Percentiles rank a stretch among this genome's conserved stretches.
phyloP scores from a whole-genome alignment of 495 filamentous ascomycete genomes.

The Venustampulla echinocandica region DNA sequence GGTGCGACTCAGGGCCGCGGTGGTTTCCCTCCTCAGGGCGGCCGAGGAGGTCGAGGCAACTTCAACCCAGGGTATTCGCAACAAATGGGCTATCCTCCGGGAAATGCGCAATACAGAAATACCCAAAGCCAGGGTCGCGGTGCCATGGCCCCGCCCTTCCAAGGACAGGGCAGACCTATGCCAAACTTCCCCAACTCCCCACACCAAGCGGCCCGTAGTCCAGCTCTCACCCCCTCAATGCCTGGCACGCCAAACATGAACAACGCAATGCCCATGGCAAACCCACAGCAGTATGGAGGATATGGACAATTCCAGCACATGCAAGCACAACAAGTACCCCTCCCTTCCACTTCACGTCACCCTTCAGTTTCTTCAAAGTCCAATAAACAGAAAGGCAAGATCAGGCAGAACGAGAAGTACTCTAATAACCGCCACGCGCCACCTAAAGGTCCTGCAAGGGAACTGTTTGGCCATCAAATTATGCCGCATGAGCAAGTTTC shows the following conservation, averaged over 20 bases:
- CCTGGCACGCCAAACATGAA: conserved; percentile 63
- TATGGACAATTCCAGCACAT: conserved; percentile 49
- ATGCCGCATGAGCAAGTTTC: conserved; percentile 18
- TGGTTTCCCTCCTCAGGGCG: conserved; percentile 36
- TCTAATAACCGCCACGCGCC: too few relatives aligned
- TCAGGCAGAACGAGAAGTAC: conserved; percentile 39
- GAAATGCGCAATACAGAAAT: conserved; percentile 45
- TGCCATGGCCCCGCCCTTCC: conserved; percentile 59
- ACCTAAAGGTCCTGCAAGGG: conserved; percentile 20
- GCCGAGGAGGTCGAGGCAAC: conserved; percentile 59
- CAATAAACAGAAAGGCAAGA: conserved; percentile 18
- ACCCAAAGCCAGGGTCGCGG: conserved; percentile 55
- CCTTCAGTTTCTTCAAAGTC: conserved; percentile 18
- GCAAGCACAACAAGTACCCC: conserved; percentile 61
- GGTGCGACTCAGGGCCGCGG: conserved; percentile 47
- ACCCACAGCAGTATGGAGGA: conserved; percentile 43
- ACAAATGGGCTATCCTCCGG: conserved; percentile 53
- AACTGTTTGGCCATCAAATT: conserved; percentile 22
- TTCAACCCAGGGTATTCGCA: conserved; percentile 52
- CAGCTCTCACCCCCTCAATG: conserved; percentile 57
- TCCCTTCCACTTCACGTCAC: conserved; percentile 39
- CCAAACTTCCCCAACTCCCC: conserved; percentile 57
- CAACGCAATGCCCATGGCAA: conserved; percentile 44
- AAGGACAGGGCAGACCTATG: conserved; percentile 47
- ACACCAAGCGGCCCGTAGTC: conserved; percentile 60